Evolutionary conservation across 495 filamentous ascomycete species (phyloP).

Genomic region (Jackrogersella multiformis): DNA sequence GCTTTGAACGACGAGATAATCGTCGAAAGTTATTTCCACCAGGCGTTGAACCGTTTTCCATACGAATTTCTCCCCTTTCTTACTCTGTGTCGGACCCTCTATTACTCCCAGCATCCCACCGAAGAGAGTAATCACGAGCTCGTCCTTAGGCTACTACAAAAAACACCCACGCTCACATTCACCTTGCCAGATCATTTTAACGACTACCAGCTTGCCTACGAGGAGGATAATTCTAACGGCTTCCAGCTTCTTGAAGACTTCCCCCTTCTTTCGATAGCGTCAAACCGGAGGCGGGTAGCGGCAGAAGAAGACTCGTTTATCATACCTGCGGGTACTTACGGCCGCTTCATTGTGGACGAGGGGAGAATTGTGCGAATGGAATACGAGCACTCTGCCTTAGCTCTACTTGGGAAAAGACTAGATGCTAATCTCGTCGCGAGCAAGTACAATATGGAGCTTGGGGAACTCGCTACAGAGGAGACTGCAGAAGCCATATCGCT

Average conservation of each 20-base stretch:
- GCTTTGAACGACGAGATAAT: constrained; percentile 66
- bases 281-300: constrained; percentile 42
- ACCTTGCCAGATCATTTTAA: constrained; percentile 69
- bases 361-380: constrained; percentile 65
- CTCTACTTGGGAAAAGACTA: constrained; percentile 79
- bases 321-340: constrained; percentile 71
- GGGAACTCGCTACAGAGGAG: constrained; percentile 48
- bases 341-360: constrained; percentile 74
- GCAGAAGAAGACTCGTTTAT: constrained; percentile 54
- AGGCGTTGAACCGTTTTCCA: constrained; percentile 79
- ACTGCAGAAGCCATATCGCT: constrained; percentile 53
- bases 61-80: constrained; percentile 87
- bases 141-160: constrained; percentile 66
- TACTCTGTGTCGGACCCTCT: constrained; percentile 53
- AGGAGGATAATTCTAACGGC: constrained; percentile 83
- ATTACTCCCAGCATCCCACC: constrained; percentile 45
- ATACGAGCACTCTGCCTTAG: constrained; percentile 78
- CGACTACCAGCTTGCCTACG: constrained; percentile 76
- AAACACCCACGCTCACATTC: constrained; percentile 76
- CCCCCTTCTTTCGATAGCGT: constrained; percentile 58
- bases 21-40: constrained; percentile 64
- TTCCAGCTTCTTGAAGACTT: constrained; percentile 64
- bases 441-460: constrained; percentile 47
- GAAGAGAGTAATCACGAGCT: constrained; percentile 61
- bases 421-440: constrained; percentile 60